phyloP scores from a whole-genome alignment of 2,329 filamentous ascomycete species.

The Sclerotinia glacialis region DNA sequence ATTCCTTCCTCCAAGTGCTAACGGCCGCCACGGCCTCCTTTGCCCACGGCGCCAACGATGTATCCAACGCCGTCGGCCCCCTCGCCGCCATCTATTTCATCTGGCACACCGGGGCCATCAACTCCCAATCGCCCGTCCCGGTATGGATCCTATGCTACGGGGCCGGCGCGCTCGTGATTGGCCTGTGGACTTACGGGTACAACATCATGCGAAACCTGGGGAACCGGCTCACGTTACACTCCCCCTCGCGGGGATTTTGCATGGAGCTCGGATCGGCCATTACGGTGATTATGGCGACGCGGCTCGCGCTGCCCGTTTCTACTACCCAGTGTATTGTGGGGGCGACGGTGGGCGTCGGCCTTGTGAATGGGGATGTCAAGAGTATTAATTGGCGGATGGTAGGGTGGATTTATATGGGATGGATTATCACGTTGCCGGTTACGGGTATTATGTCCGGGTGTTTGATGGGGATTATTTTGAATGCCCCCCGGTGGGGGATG shows the following conservation, averaged over 20 bases:
- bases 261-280: slow-evolving; percentile 80
- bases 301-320: slow-evolving; percentile 67
- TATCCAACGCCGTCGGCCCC: slow-evolving; percentile 67
- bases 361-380: slow-evolving; percentile 68
- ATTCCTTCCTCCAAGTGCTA: slow-evolving; percentile 53
- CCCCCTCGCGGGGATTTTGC: slow-evolving; percentile 55
- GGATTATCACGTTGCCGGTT: slow-evolving; percentile 46
- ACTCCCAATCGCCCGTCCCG: slow-evolving; percentile 62
- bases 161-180: slow-evolving; percentile 46
- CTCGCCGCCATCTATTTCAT: slow-evolving; percentile 69
- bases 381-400: slow-evolving; percentile 75
- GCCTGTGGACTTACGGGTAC: slow-evolving; percentile 72
- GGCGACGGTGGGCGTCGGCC: slow-evolving; percentile 71
- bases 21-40: slow-evolving; percentile 52
- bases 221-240: slow-evolving; percentile 31
- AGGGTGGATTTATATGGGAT: slow-evolving; percentile 62
- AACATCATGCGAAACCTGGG: slow-evolving; percentile 59
- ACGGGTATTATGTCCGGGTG: slow-evolving; percentile 22
- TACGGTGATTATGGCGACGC: slow-evolving; percentile 71
- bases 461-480: slow-evolving; percentile 20
- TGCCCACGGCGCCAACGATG: slow-evolving; percentile 72
- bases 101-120: slow-evolving; percentile 50
- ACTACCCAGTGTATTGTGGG: slow-evolving; percentile 80
- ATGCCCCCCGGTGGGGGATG: slow-evolving; percentile 15
- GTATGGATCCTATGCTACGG: slow-evolving; percentile 51